Evolutionary conservation across 345 rosid genomes (phyloP), one percentile per base, ranked within the genome.

Genomic region (Corymbia maculata): DNA sequence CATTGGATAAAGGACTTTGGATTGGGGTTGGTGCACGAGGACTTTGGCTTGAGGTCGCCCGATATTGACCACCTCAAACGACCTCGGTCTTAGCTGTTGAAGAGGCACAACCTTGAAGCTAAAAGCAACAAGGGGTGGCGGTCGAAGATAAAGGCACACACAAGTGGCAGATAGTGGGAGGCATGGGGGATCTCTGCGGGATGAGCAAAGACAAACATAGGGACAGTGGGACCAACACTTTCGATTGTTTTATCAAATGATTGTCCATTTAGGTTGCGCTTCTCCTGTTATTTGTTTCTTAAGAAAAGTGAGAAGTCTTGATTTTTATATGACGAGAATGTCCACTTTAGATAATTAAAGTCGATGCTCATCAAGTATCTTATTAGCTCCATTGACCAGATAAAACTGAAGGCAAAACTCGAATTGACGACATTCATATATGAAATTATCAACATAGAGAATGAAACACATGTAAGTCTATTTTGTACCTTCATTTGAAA

Each of bases 321-420:
- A 55, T 55, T 55, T 55, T 55, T 55, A 8, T 22, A 55, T 55
- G 61, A 55, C 61, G 22, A 55, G 12, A 55, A 55, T 55, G 22
- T 55, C 28, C 61, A 55, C 61, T 55, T 4, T 55, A 55, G 28
- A 0, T 55, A 55, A 55, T 26, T 21, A 21, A 55, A 22, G 61
- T 4, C 21, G 2, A 26, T 0, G 2, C 61, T 55, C 28, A 55
- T 26, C 61, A 55, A 55, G 3, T 11, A 55, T 55, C 61, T 55
- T 0, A 55, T 9, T 55, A 55, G 61, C 61, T 55, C 61, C 61
- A 55, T 55, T 0, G 0, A 55, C 26, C 0, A 55, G 28, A 55
- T 22, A 4, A 55, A 26, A 55, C 26, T 55, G 9, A 55, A 55
- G 61, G 11, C 28, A 55, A 55, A 4, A 55, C 21, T 55, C 0